Conservation (phyloP, 768 basidiomycete genomes). For the Xerocomus brunneocitrinus region DNA sequence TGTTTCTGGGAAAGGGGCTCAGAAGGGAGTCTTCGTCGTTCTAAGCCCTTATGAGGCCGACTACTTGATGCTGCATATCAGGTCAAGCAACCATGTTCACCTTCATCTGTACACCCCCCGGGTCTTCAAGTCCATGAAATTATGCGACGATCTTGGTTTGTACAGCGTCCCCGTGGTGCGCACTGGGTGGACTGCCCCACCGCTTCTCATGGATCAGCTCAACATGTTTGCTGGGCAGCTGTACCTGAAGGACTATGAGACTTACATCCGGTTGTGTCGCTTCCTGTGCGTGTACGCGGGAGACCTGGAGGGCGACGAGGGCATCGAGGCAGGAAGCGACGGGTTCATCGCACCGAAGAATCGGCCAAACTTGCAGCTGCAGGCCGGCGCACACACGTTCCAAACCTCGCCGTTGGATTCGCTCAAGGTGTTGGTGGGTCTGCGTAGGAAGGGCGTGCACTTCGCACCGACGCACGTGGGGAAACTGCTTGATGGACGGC, state of each 20-base stretch:
- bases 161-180: neutral
- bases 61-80: neutral
- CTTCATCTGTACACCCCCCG: no score
- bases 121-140: no score
- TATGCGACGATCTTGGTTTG: neutral
- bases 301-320: neutral
- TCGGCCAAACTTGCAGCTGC: neutral
- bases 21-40: neutral
- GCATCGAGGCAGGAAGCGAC: neutral
- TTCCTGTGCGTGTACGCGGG: neutral
- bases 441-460: neutral
- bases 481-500: neutral
- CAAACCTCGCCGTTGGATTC: neutral
- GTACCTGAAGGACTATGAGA: neutral
- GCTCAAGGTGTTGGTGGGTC: neutral
- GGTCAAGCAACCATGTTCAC: neutral
- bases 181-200: neutral
- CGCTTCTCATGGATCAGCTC: neutral
- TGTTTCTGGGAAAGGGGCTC: no score
- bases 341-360: neutral
- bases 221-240: neutral
- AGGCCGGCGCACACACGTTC: neutral
- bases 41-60: neutral
- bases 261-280: neutral
- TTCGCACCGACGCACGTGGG: neutral